These are phyloP conservation scores for Colletotrichum eleusines DNA, from an alignment of 2,329 filamentous ascomycete species.

Conservation along the genomic window DNA sequence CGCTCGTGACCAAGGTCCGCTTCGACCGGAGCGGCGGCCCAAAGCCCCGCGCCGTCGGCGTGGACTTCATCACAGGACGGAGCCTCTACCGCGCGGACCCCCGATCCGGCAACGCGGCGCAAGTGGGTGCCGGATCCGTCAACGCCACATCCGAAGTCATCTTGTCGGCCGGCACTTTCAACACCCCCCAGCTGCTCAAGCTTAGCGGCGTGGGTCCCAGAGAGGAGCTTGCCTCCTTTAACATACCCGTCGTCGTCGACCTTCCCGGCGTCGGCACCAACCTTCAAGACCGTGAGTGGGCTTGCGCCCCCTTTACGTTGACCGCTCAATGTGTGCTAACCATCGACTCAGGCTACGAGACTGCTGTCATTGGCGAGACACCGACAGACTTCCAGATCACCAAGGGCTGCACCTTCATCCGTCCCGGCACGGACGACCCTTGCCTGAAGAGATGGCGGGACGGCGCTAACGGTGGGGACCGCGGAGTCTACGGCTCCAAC, in stretches of 20 bases:
- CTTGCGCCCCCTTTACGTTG: background rate
- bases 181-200: constrained; percentile 61
- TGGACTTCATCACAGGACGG: constrained; percentile 57
- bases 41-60: constrained; percentile 54
- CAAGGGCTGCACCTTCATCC: constrained; percentile 48
- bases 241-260: constrained; percentile 66
- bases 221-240: constrained; percentile 53
- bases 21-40: constrained; percentile 53
- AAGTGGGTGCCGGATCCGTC: constrained; percentile 45
- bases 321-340: background rate
- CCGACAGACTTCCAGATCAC: constrained; percentile 47
- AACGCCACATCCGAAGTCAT: constrained; percentile 60
- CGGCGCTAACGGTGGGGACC: constrained; percentile 34
- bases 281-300: constrained; percentile 46
- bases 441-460: constrained; percentile 52
- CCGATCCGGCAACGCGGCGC: constrained; percentile 48
- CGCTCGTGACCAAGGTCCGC: constrained; percentile 55
- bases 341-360: constrained; percentile 43
- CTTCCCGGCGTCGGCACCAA: constrained; percentile 74
- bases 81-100: constrained; percentile 59
- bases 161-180: constrained; percentile 60
- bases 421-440: constrained; percentile 48
- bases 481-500: constrained; percentile 51
- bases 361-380: constrained; percentile 42
- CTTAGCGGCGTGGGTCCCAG: constrained; percentile 59